Conservation (phyloP, 306 rosid species). For the Prosopis cineraria region DNA sequence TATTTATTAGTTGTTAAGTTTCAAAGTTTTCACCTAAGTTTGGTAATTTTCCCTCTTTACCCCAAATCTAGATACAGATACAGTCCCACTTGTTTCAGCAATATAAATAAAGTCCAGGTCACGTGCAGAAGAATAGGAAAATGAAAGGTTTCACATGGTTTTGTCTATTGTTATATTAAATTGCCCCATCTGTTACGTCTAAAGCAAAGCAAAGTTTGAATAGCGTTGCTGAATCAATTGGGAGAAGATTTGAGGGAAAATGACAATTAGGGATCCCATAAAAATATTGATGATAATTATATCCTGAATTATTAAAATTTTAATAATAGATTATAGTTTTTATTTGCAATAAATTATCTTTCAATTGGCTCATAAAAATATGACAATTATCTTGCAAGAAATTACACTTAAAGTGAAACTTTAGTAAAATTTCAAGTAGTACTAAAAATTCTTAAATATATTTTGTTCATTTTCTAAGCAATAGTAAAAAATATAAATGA, state of each 20-base stretch:
- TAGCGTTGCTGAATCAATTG: background rate
- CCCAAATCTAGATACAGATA: background rate
- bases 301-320: too few species aligned
- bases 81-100: background rate
- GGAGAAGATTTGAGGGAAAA: background rate
- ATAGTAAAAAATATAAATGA: too few species aligned
- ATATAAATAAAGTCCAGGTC: background rate
- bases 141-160: background rate
- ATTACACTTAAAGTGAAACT: too few species aligned
- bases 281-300: too few species aligned
- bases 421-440: too few species aligned
- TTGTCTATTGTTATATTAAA: background rate
- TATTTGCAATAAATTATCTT: too few species aligned
- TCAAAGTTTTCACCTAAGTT: background rate
- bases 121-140: conserved; percentile 10
- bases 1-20: background rate
- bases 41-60: background rate
- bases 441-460: too few species aligned
- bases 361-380: too few species aligned
- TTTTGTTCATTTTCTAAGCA: too few species aligned
- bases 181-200: background rate
- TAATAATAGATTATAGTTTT: too few species aligned
- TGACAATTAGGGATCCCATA: too few species aligned
- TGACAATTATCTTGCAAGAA: too few species aligned
- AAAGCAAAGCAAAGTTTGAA: background rate